phyloP scores from a whole-genome alignment of 352 stramenopile genomes.

The Globisporangium emineosum region DNA sequence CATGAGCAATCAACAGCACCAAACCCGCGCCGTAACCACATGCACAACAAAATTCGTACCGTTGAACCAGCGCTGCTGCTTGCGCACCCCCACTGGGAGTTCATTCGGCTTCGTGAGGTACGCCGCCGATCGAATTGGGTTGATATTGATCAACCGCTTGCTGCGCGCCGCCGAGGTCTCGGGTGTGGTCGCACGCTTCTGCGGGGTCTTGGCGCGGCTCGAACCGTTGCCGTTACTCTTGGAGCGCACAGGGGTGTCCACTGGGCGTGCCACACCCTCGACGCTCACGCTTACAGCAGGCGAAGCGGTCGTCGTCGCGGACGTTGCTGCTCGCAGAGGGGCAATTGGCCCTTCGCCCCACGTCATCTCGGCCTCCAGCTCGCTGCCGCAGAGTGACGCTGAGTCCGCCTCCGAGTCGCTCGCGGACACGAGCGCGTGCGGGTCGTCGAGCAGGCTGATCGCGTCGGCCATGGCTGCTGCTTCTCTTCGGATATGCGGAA shows the following conservation, averaged over 20 bases:
- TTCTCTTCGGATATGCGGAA: neutral
- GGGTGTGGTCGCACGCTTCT: conserved; percentile 44
- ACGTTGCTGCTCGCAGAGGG: conserved; percentile 35
- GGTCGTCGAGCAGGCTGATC: conserved; percentile 19
- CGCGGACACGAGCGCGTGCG: conserved; percentile 19
- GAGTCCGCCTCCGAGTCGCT: conserved; percentile 67
- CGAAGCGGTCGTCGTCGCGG: neutral
- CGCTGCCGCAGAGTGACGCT: conserved; percentile 67
- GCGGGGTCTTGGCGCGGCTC: conserved; percentile 52
- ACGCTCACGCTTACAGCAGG: neutral
- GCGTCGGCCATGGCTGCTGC: conserved; percentile 9
- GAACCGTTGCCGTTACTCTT: conserved; percentile 69
- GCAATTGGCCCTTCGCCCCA: conserved; percentile 77
- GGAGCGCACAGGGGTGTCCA: conserved; percentile 27
- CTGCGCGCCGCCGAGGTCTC: conserved; percentile 54
- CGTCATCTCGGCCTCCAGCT: conserved; percentile 73
- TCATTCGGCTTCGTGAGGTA: conserved; percentile 72
- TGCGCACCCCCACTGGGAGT: conserved; percentile 57
- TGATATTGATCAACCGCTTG: conserved; percentile 80
- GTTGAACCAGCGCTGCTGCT: conserved; percentile 86
- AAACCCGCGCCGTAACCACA: neutral
- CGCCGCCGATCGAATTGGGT: conserved; percentile 59
- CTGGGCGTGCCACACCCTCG: neutral
- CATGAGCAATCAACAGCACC: no score
- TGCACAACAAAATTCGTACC: conserved; percentile 25